Percentiles rank a stretch among this genome's conserved stretches.
These are phyloP conservation scores for Symbiodinium pilosum DNA, from an alignment of 73 alveolate genomes.

Conservation along the genomic window DNA sequence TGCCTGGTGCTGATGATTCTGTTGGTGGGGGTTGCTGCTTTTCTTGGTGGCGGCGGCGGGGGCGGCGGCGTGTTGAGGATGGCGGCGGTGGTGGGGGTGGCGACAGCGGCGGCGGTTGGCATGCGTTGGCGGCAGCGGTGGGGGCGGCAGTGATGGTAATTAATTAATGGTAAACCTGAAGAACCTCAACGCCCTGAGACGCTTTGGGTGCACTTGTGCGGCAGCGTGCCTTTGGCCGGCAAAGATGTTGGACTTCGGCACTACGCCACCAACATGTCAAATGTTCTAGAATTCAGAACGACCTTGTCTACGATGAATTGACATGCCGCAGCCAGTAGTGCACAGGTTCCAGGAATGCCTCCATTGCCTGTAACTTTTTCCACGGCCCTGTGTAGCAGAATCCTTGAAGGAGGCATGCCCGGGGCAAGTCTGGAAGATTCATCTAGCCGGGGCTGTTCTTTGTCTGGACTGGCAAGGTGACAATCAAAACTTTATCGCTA, in stretches of 20 bases:
- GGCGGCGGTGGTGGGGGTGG: too few relatives aligned
- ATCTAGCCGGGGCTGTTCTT: neutral
- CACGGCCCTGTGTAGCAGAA: too few relatives aligned
- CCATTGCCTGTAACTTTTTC: too few relatives aligned
- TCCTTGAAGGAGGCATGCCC: neutral
- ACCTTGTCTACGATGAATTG: neutral
- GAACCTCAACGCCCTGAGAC: too few relatives aligned
- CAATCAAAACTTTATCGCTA: neutral
- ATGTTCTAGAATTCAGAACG: neutral
- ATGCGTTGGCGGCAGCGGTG: too few relatives aligned
- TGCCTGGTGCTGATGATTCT: too few relatives aligned
- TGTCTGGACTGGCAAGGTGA: neutral
- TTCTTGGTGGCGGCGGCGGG: too few relatives aligned
- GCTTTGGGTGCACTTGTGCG: neutral
- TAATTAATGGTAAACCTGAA: too few relatives aligned
- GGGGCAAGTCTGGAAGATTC: slow-evolving; percentile 19
- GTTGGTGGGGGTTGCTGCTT: too few relatives aligned
- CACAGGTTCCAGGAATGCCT: slow-evolving; percentile 2
- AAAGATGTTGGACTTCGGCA: neutral
- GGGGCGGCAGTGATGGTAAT: too few relatives aligned
- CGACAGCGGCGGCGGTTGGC: too few relatives aligned
- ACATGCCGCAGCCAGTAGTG: neutral
- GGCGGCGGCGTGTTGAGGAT: too few relatives aligned
- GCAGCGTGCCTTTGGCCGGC: neutral
- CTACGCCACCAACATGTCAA: neutral